Evolutionary conservation across 192 early-diverging fungal species (phyloP).

Genomic region (Dissophora globulifera): DNA sequence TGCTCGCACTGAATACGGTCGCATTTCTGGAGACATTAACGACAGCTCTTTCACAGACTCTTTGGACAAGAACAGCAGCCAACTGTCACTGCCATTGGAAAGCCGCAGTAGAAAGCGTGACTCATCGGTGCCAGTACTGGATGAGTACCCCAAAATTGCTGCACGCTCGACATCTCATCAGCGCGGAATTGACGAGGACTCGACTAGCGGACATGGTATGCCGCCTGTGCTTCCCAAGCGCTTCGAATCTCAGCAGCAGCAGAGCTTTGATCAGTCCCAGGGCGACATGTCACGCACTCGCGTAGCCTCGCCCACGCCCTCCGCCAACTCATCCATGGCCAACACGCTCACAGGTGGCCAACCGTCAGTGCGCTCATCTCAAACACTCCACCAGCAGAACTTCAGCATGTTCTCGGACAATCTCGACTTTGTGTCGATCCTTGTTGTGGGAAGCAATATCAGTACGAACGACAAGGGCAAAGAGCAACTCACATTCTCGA

Average conservation of each 20-base stretch:
- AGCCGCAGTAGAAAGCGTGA: slow-evolving; percentile 30
- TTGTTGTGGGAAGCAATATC: slow-evolving; percentile 66
- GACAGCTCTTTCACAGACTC: slow-evolving; percentile 2
- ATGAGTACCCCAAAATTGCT: slow-evolving; percentile 38
- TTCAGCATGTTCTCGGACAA: slow-evolving; percentile 49
- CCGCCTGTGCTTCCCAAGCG: slow-evolving; percentile 16
- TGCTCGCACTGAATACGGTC: background rate
- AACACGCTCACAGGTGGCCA: slow-evolving; percentile 15
- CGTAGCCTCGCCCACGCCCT: slow-evolving; percentile 42
- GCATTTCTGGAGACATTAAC: slow-evolving; percentile 10
- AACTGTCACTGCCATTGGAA: slow-evolving; percentile 27
- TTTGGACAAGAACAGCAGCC: slow-evolving; percentile 28
- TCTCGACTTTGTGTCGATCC: slow-evolving; percentile 50
- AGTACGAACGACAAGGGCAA: slow-evolving; percentile 82
- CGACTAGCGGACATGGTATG: slow-evolving; percentile 8
- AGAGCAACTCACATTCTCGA: slow-evolving; percentile 73
- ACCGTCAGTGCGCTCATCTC: slow-evolving; percentile 10
- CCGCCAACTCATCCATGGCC: slow-evolving; percentile 37
- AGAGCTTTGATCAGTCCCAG: too few relatives aligned
- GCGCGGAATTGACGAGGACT: slow-evolving; percentile 32
- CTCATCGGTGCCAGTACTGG: slow-evolving; percentile 22
- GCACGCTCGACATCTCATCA: slow-evolving; percentile 36
- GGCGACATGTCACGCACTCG: background rate
- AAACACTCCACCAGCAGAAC: slow-evolving; percentile 26
- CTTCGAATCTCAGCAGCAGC: slow-evolving; percentile 25